Evolutionary conservation across 169 alveolate genomes (phyloP), one percentile per base, ranked within the genome.

Genomic region (Plasmodium berghei): DNA sequence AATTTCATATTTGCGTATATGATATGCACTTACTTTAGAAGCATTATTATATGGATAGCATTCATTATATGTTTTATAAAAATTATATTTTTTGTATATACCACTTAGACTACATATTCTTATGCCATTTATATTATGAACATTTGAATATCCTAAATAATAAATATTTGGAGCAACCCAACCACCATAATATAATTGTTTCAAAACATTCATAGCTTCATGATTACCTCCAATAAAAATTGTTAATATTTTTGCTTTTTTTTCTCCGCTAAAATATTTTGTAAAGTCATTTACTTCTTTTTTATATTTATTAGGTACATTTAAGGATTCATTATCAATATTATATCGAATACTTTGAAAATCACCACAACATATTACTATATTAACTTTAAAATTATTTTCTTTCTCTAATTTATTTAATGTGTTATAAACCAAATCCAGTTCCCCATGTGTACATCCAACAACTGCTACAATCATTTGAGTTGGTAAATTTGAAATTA

Each of bases 221-320:
- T 98, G 99, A 89, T 98, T 98, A 18, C 99, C 99, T 26, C 99
- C 99, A 18, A 98, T 94, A 92, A 98, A 96, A 22, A 98, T 89
- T 9, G 99, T 98, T 61, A 98, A 94, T 64, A 94, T 90, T 9
- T 99, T 99, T 14, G 99, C 99, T 59, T 62, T 75, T 64, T 93
- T 87, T 40, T 75, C 87, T 3, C 98, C 98, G 49, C 90, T 91
- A 94, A 95, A 98, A 92, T 97, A 98, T 52, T 95, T 95, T 46
- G 91, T 95, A 88, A 98, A 98, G 89, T 97, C 98, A 16, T 98
- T 97, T 87, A 97, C 93, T 42, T 94, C 94, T 24, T 71, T 87
- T 87, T 95, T 93, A 94, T 97, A 98, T 77, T 98, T 97, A 18
- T 93, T 94, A 16, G 99, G 99, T 54, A 98, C 97, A 22, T 97